phyloP scores from a whole-genome alignment of 257 asterid species.

The Phtheirospermum japonicum region DNA sequence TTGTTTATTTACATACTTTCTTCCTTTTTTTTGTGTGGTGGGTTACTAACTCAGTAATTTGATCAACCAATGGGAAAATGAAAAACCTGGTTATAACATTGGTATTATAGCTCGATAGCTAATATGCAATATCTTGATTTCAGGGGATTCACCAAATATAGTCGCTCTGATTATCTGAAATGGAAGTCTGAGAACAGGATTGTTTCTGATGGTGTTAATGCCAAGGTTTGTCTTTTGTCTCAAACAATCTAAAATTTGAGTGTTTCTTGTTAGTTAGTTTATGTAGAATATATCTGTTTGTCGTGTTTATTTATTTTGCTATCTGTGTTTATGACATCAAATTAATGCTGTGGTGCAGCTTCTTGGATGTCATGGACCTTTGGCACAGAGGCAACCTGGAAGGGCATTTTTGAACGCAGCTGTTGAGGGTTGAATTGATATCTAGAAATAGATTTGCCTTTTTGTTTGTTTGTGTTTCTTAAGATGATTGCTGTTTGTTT shows the following conservation, averaged over 20 bases:
- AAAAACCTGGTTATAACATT: too few species aligned
- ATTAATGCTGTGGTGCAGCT: conserved; percentile 22
- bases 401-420: conserved; percentile 28
- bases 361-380: conserved; percentile 37
- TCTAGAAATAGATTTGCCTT: neutral
- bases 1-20: too few species aligned
- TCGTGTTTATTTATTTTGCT: neutral
- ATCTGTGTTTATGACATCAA: neutral
- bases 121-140: conserved; percentile 16
- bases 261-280: neutral
- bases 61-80: too few species aligned
- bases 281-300: neutral
- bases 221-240: neutral
- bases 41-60: too few species aligned
- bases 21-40: too few species aligned
- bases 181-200: conserved; percentile 26
- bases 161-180: conserved; percentile 27
- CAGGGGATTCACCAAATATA: conserved; percentile 35
- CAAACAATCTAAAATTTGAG: neutral
- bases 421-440: conserved; percentile 7
- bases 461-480: neutral
- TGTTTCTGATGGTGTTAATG: neutral
- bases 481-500: neutral
- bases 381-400: conserved; percentile 34
- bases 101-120: too few species aligned